These are phyloP conservation scores for Yamadazyma spencermartinsiae DNA, from an alignment of 1,139 yeast genomes.

Conservation along the genomic window DNA sequence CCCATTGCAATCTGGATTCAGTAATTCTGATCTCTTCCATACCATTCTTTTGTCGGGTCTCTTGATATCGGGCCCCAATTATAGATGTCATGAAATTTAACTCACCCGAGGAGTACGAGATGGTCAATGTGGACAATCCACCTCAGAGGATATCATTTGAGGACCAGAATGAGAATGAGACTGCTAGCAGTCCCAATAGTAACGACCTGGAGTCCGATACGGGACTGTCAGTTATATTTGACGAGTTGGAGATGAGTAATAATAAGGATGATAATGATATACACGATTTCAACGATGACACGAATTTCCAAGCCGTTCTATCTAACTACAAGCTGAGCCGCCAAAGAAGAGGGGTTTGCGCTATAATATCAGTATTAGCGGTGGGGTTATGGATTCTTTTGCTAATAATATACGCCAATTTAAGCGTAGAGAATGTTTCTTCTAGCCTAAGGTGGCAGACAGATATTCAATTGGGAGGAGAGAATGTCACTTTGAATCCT, in stretches of 20 bases:
- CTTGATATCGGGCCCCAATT: too few relatives aligned
- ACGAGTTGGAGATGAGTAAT: slow-evolving; percentile 16
- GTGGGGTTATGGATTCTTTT: slow-evolving; percentile 29
- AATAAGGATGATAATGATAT: slow-evolving; percentile 6
- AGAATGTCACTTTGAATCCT: slow-evolving; percentile 33
- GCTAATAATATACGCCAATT: slow-evolving; percentile 32
- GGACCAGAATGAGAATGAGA: neutral
- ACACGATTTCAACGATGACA: slow-evolving; percentile 27
- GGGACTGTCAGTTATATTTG: slow-evolving; percentile 29
- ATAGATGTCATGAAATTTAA: neutral
- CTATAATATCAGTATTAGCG: slow-evolving; percentile 6
- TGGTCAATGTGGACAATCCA: slow-evolving; percentile 13
- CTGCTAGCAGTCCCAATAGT: neutral
- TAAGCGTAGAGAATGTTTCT: slow-evolving; percentile 22
- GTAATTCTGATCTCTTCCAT: neutral
- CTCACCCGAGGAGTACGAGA: slow-evolving; percentile 15
- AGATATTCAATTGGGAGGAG: slow-evolving; percentile 25
- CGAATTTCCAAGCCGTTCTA: slow-evolving; percentile 26
- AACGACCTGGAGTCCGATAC: neutral
- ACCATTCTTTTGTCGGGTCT: neutral
- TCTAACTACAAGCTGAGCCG: slow-evolving; percentile 20
- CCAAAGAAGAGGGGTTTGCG: slow-evolving; percentile 10
- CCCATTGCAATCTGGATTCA: slow-evolving; percentile 8
- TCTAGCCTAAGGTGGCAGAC: slow-evolving; percentile 30
- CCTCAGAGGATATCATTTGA: neutral